These are phyloP conservation scores for Akanthomyces lecanii DNA, from an alignment of 2,329 filamentous ascomycete genomes.

Conservation along the genomic window DNA sequence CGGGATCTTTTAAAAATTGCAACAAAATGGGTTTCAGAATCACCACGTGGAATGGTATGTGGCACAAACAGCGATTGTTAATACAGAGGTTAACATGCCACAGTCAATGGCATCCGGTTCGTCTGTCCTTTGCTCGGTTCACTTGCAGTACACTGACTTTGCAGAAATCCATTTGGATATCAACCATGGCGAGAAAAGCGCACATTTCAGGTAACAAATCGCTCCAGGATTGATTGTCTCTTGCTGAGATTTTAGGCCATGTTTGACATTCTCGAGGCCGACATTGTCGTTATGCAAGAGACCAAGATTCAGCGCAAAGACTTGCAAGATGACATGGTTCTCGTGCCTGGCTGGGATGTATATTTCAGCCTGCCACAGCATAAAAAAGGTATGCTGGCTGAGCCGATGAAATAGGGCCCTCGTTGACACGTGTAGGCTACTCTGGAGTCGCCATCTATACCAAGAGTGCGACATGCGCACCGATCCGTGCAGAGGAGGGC, in stretches of 20 bases:
- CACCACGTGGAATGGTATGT: slow-evolving; percentile 76
- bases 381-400: slow-evolving; percentile 68
- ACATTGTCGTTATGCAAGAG: slow-evolving; percentile 94
- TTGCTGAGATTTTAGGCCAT: slow-evolving; percentile 56
- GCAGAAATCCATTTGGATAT: slow-evolving; percentile 76
- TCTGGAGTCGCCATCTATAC: slow-evolving; percentile 96
- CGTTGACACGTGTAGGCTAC: slow-evolving; percentile 60
- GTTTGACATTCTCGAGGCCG: slow-evolving; percentile 89
- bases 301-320: slow-evolving; percentile 95
- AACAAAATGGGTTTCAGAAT: slow-evolving; percentile 68
- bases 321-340: slow-evolving; percentile 88
- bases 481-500: slow-evolving; percentile 91
- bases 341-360: slow-evolving; percentile 92
- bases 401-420: background rate
- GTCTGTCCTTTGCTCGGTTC: slow-evolving; percentile 15
- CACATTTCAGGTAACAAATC: slow-evolving; percentile 56
- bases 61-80: background rate
- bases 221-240: background rate
- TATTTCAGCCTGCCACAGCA: slow-evolving; percentile 90
- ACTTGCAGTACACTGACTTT: background rate
- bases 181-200: slow-evolving; percentile 73
- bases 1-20: background rate
- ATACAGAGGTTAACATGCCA: background rate
- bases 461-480: slow-evolving; percentile 76
- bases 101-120: slow-evolving; percentile 79